Evolutionary conservation across 495 filamentous ascomycete species (phyloP), one percentile per base, ranked within the genome.

Genomic region (Penicillium simplicissimum): DNA sequence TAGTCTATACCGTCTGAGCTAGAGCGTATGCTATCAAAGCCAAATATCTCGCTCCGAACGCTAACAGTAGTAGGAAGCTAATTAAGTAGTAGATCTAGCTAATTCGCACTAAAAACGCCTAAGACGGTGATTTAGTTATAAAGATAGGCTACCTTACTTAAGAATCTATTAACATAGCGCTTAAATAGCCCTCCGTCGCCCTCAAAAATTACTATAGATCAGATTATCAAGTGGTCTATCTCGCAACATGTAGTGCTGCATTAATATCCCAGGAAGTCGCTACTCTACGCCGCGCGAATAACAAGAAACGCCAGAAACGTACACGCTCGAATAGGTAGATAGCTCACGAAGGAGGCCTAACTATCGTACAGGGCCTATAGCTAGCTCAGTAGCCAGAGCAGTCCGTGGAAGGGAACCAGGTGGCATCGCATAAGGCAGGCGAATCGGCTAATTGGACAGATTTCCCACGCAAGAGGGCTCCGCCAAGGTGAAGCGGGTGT

Each of bases 1-100:
- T 55, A 28, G 38, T 57, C 62, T 52, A 55, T 59, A 11, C 63
- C 36, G 43, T 25, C 52, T 17, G 25, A 52, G 51, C 13, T 21
- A n/a, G 55, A 62, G 31, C 17, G 33, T 28, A 55, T 62, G 10
- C 23, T 62, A 47, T 53, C 25, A 19, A 57, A 58, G 31, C 58
- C 55, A 2, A 55, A 55, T 60, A 60, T 60, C 35, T 19, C 43
- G n/a, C 51, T 60, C 19, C 19, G n/a, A n/a, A 62, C 55, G 28
- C 55, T 36, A 1, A 54, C 15, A 52, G 48, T 5, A 25, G 48
- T 31, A 15, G 14, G 15, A 0, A 57, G 54, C 23, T 35, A 14
- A 19, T 47, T 19, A 25, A 53, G 52, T 8, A 52, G 36, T n/a
- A 36, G 19, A 34, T 36, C n/a, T n/a, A 42, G 55, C 37, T 3